Evolutionary conservation across 2,329 filamentous ascomycete species (phyloP), one percentile per base, ranked within the genome.

Genomic region (Arthroderma uncinatum): DNA sequence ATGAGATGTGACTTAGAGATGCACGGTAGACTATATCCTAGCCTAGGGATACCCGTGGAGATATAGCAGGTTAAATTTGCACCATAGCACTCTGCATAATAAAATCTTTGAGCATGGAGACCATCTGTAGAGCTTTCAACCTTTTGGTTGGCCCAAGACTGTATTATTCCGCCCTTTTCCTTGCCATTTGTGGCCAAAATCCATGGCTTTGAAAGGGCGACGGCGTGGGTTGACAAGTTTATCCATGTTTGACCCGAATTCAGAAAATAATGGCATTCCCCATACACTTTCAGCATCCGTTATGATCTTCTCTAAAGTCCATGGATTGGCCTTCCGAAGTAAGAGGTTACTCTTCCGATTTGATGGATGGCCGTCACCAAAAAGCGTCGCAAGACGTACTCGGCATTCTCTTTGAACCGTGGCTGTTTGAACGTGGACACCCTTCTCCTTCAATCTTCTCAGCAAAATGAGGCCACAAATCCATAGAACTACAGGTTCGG

Each of bases 391-490:
- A 44, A 76, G 62, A 8, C 73, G 72, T 23, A 66, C 63, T 21
- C 68, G 67, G 58, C 70, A 72, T 12, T 67, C 68, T 5, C 62
- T 61, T 14, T 64, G 64, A 21, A 76, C 66, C 36, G 62, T 62
- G 19, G 60, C 57, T 33, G 57, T 60, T 28, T 64, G 61, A 28
- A 75, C 63, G 30, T 60, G 58, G n/a, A 75, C 64, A 2, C 73
- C 73, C 39, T 64, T 63, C 34, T 66, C 58, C 60, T 68, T 66
- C 2, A 76, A 61, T 33, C 73, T 66, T 16, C 68, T 68, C 12
- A 76, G 66, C 34, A 76, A 67, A 1, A 68, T 42, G 8, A 75
- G 59, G 1, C 73, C 73, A 14, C 73, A 70, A 3, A 69, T 64
- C 70, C 70, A 75, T 7, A 67, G 67, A 19, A 72, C 64, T 4